Base-by-base conservation (phyloP, 1,139 yeast genomes). In the Magnusiomyces fungicola region DNA sequence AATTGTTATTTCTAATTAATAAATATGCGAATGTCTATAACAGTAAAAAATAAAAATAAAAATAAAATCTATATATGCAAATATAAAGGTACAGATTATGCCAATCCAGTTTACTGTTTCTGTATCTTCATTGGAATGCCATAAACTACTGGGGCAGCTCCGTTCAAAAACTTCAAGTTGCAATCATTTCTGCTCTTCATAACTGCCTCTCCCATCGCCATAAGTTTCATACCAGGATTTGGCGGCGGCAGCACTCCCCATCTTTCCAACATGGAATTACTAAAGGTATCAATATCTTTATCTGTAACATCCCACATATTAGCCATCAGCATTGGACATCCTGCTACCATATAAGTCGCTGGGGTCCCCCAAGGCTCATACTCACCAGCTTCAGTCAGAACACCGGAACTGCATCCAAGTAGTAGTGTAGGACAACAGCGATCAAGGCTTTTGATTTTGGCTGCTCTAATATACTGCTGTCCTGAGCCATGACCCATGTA, bases 281-380 rank as follows among this genome's bases (percentile, higher is more conserved):
- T 83, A 59, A 89, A 88, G 58, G 73, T 75, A 65, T 92, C 97
- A 49, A 89, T 87, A 63, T 92, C 98, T 59, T 86, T 89, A 65
- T 92, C 98, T 0, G 97, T 92, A 3, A 92, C 97, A 66, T 89
- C 97, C 98, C 98, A 92, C 55, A 92, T 68, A 61, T 88, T 89
- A 0, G 88, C 96, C 40, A 92, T 69, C 1, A 88, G 74, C 80
- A 85, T 75, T 0, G 95, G 94, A 44, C 88, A 78, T 0, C 95
- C 95, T 30, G 92, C 92, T 3, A 76, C 69, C 33, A 90, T 63
- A 73, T 90, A 89, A 49, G 84, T 81, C 57, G 78, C 75, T 0
- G 87, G 76, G 5, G 89, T 84, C 0, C 97, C 96, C 60, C 76
- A 74, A 0, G 95, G 83, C 55, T 81, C 88, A 51, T 84, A 72